Evolutionary conservation across 2,329 filamentous ascomycete species (phyloP).

Genomic region (Trichophaea hybrida): DNA sequence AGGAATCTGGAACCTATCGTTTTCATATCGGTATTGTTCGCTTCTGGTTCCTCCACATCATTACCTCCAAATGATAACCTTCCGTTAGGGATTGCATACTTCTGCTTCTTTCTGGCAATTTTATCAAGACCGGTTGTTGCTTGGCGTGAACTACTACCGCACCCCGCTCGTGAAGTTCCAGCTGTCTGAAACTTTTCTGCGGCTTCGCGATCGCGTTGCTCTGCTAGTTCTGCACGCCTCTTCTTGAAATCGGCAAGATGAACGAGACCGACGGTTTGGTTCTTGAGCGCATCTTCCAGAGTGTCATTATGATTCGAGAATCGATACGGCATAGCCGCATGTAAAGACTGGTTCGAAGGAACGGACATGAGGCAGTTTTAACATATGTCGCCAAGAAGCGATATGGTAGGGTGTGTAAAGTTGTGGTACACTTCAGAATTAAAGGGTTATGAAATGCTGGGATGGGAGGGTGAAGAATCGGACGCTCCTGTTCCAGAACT

Average conservation of each 20-base stretch:
- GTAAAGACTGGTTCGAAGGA: constrained; percentile 5
- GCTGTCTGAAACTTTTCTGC: constrained; percentile 40
- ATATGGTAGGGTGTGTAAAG: too few relatives aligned
- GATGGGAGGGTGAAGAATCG: too few relatives aligned
- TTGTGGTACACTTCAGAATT: too few relatives aligned
- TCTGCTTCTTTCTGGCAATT: constrained; percentile 35
- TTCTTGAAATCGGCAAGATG: constrained; percentile 90
- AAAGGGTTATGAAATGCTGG: too few relatives aligned
- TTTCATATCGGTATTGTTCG: neutral
- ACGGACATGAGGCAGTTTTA: neutral
- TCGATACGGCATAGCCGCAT: constrained; percentile 31
- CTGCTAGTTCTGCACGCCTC: constrained; percentile 81
- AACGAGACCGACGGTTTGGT: constrained; percentile 79
- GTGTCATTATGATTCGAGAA: constrained; percentile 59
- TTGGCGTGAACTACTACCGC: constrained; percentile 34
- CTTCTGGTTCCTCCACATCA: constrained; percentile 15
- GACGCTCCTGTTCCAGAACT: too few relatives aligned
- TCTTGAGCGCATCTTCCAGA: constrained; percentile 68
- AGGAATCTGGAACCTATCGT: neutral
- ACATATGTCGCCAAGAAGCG: too few relatives aligned
- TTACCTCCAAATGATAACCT: constrained; percentile 42
- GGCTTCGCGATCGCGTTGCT: constrained; percentile 72
- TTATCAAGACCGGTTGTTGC: constrained; percentile 11
- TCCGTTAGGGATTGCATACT: constrained; percentile 46
- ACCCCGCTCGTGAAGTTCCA: constrained; percentile 34